Evolutionary conservation across 495 filamentous ascomycete genomes (phyloP).

Genomic region (Hypoxylon fuscum): DNA sequence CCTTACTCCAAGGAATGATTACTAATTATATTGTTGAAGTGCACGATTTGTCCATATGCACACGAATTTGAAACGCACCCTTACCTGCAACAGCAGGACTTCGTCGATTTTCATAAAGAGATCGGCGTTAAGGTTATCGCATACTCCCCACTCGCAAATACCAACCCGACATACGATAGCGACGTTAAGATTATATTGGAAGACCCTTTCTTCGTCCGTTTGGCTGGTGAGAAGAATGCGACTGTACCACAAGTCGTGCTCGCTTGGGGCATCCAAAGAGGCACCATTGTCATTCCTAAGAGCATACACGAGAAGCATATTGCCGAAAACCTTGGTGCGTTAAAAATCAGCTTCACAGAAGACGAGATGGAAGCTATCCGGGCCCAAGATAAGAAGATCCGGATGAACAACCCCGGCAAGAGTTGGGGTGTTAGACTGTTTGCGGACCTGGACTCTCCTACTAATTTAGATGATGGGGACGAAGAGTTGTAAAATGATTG

Average conservation of each 20-base stretch:
- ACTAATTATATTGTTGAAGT: no score
- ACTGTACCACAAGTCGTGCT: constrained; percentile 69
- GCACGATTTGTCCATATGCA: constrained; percentile 67
- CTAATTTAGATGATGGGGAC: constrained; percentile 10
- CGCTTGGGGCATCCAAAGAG: constrained; percentile 70
- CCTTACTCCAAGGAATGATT: no score
- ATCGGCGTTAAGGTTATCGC: constrained; percentile 70
- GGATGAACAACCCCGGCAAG: constrained; percentile 67
- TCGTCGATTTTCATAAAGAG: constrained; percentile 62
- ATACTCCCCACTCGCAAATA: constrained; percentile 77
- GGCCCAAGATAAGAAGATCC: constrained; percentile 61
- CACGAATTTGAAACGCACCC: constrained; percentile 69
- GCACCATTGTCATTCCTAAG: constrained; percentile 74
- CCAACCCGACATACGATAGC: constrained; percentile 67
- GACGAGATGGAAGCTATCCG: constrained; percentile 64
- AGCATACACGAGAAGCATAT: constrained; percentile 52
- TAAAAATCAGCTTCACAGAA: constrained; percentile 33
- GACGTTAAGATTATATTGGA: constrained; percentile 50
- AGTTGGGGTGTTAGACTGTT: constrained; percentile 69
- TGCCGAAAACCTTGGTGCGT: constrained; percentile 32
- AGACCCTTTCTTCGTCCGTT: constrained; percentile 65
- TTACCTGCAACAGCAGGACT: constrained; percentile 66
- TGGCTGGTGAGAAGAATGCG: constrained; percentile 71
- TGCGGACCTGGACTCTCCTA: constrained; percentile 56
- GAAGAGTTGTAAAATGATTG: constrained; percentile 18